Evolutionary conservation across 2,329 filamentous ascomycete species (phyloP).

Genomic region (Hirsutella rhossiliensis): DNA sequence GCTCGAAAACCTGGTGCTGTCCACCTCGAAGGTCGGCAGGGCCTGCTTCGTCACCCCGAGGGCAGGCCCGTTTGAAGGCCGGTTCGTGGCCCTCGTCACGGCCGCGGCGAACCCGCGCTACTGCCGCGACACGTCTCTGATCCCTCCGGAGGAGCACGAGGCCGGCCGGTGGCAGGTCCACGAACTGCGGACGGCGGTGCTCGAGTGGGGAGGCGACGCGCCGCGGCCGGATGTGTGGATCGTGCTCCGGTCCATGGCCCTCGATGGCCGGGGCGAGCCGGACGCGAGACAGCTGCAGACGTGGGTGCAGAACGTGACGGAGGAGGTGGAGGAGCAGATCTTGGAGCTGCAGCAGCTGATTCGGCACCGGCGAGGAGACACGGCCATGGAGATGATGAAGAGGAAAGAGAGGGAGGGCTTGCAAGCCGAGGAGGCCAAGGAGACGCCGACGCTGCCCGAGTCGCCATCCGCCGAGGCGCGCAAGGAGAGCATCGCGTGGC

Average conservation of each 20-base stretch:
- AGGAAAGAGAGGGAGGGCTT: no score
- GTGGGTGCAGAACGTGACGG: slow-evolving; percentile 41
- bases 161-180: slow-evolving; percentile 29
- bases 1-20: slow-evolving; percentile 26
- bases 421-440: no score
- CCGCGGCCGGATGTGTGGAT: slow-evolving; percentile 35
- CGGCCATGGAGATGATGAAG: neutral
- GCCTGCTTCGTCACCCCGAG: slow-evolving; percentile 32
- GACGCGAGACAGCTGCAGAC: slow-evolving; percentile 34
- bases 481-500: neutral
- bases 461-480: no score
- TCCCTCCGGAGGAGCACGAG: slow-evolving; percentile 21
- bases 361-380: slow-evolving; percentile 4
- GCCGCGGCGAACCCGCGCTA: slow-evolving; percentile 12
- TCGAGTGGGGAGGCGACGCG: slow-evolving; percentile 18
- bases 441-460: no score
- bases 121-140: slow-evolving; percentile 17
- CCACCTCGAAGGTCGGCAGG: slow-evolving; percentile 26
- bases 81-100: slow-evolving; percentile 34
- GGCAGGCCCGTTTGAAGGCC: slow-evolving; percentile 37
- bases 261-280: slow-evolving; percentile 24
- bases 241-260: slow-evolving; percentile 31
- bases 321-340: slow-evolving; percentile 31
- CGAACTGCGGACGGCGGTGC: slow-evolving; percentile 26
- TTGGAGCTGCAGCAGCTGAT: slow-evolving; percentile 30